A percentile compares a stretch with the other conserved stretches of the same genome.
Conservation (phyloP, 2,329 filamentous ascomycete species). For the Akanthomyces uredinophilus region DNA sequence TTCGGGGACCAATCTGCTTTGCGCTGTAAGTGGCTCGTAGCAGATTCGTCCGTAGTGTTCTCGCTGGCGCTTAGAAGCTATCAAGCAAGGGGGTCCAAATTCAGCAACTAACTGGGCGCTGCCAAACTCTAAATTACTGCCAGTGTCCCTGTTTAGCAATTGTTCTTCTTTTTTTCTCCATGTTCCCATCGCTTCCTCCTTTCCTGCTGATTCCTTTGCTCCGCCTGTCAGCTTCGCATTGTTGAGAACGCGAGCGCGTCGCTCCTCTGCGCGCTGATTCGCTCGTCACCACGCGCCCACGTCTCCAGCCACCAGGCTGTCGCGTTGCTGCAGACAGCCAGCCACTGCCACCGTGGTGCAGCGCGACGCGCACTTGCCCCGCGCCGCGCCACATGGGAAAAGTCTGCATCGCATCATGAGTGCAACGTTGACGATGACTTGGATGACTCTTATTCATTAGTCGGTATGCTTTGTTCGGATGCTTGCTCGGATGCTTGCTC, state of each 20-base stretch:
- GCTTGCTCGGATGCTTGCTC: neutral
- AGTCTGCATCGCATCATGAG: neutral
- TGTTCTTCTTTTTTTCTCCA: neutral
- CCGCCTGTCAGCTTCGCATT: neutral
- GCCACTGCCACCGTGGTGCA: neutral
- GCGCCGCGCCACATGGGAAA: neutral
- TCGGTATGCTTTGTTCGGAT: neutral
- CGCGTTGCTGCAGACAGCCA: neutral
- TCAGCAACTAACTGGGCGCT: neutral
- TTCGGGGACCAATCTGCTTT: neutral
- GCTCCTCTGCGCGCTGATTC: constrained; percentile 8
- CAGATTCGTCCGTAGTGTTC: neutral
- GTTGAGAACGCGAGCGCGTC: constrained; percentile 10
- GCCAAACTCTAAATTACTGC: neutral
- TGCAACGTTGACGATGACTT: neutral
- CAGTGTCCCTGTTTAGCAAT: neutral
- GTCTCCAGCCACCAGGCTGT: constrained; percentile 9
- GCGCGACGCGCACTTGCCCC: neutral
- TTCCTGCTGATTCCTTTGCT: neutral
- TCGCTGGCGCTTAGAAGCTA: constrained; percentile 2
- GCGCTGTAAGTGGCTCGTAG: neutral
- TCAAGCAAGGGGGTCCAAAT: neutral
- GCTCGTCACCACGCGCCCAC: constrained; percentile 13
- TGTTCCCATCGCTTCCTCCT: neutral
- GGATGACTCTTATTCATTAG: neutral